A percentile compares a stretch with the other conserved stretches of the same genome.
Conservation (phyloP, 768 basidiomycete genomes). For the Floccularia luteovirens region DNA sequence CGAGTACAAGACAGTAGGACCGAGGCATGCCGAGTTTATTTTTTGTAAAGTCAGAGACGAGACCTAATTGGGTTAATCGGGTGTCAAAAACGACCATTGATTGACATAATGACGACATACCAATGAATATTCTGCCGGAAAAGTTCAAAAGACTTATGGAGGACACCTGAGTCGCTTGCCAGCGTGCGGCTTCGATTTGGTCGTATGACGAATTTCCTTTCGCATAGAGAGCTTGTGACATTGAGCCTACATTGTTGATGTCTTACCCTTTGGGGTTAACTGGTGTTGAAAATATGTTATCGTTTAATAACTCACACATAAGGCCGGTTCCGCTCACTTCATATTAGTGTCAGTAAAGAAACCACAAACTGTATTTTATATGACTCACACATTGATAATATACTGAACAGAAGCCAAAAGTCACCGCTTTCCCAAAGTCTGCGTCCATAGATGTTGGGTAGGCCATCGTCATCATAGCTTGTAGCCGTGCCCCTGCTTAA, state of each 20-base stretch:
- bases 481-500: not conserved
- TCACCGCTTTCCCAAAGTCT: conserved; percentile 36
- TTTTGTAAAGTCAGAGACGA: conserved; percentile 62
- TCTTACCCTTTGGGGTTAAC: conserved; percentile 46
- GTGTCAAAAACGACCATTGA: not conserved
- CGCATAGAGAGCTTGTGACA: conserved; percentile 57
- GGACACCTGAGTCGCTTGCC: conserved; percentile 85
- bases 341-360: conserved; percentile 1
- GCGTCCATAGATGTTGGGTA: conserved; percentile 39
- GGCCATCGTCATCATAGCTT: conserved; percentile 9
- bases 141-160: conserved; percentile 79
- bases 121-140: conserved; percentile 67
- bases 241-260: conserved; percentile 84
- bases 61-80: conserved; percentile 24
- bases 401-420: conserved; percentile 49
- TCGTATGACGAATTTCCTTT: conserved; percentile 57
- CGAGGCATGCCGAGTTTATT: conserved; percentile 52
- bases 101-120: conserved; percentile 23
- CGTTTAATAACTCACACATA: conserved; percentile 47
- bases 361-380: not conserved
- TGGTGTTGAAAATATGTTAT: not conserved
- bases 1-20: conserved; percentile 61
- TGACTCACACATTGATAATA: conserved; percentile 42
- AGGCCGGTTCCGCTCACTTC: conserved; percentile 60
- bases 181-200: conserved; percentile 55